These are phyloP conservation scores for Penicillium psychrofluorescens DNA, from an alignment of 495 filamentous ascomycete species.

Conservation along the genomic window DNA sequence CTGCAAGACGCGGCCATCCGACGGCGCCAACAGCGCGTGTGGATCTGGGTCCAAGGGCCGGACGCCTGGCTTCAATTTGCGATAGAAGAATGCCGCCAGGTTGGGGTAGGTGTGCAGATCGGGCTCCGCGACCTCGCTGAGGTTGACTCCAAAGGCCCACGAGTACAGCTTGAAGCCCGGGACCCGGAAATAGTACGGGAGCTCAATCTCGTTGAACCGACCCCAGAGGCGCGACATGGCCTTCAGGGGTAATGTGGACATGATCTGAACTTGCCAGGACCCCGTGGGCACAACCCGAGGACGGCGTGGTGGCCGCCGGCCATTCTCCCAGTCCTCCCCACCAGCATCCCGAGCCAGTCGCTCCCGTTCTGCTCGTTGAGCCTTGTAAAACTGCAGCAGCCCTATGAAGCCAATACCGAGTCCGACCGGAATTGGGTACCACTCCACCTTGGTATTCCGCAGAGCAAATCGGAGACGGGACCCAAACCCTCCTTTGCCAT, in stretches of 20 bases:
- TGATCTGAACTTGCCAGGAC: conserved; percentile 93
- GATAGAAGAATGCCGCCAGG: conserved; percentile 95
- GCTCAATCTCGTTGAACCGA: conserved; percentile 84
- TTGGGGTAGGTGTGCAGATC: conserved; percentile 89
- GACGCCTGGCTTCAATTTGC: conserved; percentile 78
- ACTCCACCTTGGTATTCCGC: conserved; percentile 72
- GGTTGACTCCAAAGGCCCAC: conserved; percentile 86
- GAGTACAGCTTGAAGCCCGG: conserved; percentile 96
- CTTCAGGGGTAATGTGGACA: conserved; percentile 93
- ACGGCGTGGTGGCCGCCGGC: conserved; percentile 53
- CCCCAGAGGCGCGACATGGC: conserved; percentile 91
- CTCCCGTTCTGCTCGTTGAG: conserved; percentile 48
- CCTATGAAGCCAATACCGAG: conserved; percentile 86
- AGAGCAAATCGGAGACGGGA: conserved; percentile 56
- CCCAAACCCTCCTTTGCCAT: conserved; percentile 50
- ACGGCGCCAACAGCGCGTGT: conserved; percentile 72
- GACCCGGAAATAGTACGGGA: conserved; percentile 83
- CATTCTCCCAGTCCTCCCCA: conserved; percentile 38
- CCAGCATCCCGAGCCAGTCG: conserved; percentile 40
- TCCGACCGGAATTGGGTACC: conserved; percentile 92
- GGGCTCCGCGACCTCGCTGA: conserved; percentile 77
- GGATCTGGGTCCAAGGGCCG: conserved; percentile 80
- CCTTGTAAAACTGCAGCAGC: conserved; percentile 73
- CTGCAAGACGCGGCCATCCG: conserved; percentile 86
- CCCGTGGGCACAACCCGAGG: conserved; percentile 73